Base-by-base conservation (phyloP, 345 rosid genomes). In the Leavenworthia alabamica region DNA sequence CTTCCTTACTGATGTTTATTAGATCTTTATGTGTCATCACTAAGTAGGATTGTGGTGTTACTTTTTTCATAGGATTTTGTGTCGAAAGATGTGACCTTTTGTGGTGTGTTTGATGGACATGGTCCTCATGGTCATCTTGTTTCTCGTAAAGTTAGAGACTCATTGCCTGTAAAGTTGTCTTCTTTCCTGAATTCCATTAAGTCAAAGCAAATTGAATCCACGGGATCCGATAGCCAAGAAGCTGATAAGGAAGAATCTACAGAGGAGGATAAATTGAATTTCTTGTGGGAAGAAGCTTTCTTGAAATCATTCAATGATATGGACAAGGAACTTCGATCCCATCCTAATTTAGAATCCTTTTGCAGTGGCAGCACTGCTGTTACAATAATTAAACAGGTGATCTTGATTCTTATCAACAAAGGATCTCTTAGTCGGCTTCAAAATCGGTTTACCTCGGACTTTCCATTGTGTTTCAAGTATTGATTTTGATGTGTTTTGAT, bases 81-180 rank as follows among this genome's bases (percentile, higher is more conserved):
- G 80, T 67, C 81, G n/a, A 88, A 88, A 68, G 97, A 90, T 72
- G 83, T 80, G 72, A 94, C 83, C 3, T 90, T 94, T 57, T 90
- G 96, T 43, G 99, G 99, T 20, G 84, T 94, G 26, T 94, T 94
- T 66, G 99, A 94, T 78, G 99, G 99, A 66, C 99, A 94, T 69
- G 99, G 99, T 54, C 99, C 99, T 32, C 86, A 88, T 55, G 99
- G 99, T 40, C 99, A 94, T 82, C 96, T 84, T 45, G 99, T 94
- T 64, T 86, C 99, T 22, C 90, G 89, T 66, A 93, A 84, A 80
- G 99, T 93, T 60, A 88, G 96, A 79, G 99, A 93, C 56, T 72
- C 86, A 46, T 71, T 93, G 71, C 99, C 99, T 10, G 71, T 86
- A 15, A 93, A 86, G 75, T 77, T 93, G 56, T 71, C 82, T 40